Percentiles rank a stretch among this genome's conserved stretches.
Evolutionary conservation across 225 moss, liverwort and hornwort genomes (phyloP).

Genomic region (Polytrichum commune): DNA sequence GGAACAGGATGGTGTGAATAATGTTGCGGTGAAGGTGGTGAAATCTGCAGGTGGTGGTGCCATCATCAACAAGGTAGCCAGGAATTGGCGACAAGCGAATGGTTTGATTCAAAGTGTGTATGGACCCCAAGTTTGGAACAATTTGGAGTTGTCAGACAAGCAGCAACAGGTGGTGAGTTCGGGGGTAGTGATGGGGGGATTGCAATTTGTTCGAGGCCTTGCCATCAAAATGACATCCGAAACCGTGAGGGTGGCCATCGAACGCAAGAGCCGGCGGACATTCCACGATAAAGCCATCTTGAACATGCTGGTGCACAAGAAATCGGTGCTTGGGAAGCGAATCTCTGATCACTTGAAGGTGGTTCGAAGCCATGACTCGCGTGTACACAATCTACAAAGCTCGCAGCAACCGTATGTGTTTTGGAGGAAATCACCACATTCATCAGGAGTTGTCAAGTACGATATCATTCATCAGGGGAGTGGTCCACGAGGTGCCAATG

Average conservation of each 20-base stretch:
- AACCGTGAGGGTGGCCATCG: constrained; percentile 70
- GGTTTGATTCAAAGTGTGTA: constrained; percentile 79
- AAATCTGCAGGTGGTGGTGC: not conserved
- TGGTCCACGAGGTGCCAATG: not conserved
- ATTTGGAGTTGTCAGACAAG: constrained; percentile 52
- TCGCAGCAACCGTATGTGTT: constrained; percentile 45
- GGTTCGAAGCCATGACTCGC: constrained; percentile 48
- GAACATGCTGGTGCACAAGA: constrained; percentile 76
- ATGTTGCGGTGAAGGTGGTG: not conserved
- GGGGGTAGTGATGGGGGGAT: constrained; percentile 62
- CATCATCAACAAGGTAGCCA: not conserved
- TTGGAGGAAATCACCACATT: constrained; percentile 19
- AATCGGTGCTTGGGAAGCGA: constrained; percentile 55
- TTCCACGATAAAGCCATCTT: constrained; percentile 77
- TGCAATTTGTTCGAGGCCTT: constrained; percentile 52
- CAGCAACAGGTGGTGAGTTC: constrained; percentile 50
- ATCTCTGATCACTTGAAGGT: constrained; percentile 59
- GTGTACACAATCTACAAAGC: constrained; percentile 49
- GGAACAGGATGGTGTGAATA: not conserved
- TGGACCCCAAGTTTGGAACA: constrained; percentile 64
- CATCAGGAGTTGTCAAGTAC: constrained; percentile 2
- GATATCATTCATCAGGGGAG: constrained; percentile 26
- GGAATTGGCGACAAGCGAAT: constrained; percentile 22
- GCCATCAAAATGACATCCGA: constrained; percentile 66
- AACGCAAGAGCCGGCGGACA: constrained; percentile 54